Conservation (phyloP, 768 basidiomycete species). For the Pleurotus tuoliensis region DNA sequence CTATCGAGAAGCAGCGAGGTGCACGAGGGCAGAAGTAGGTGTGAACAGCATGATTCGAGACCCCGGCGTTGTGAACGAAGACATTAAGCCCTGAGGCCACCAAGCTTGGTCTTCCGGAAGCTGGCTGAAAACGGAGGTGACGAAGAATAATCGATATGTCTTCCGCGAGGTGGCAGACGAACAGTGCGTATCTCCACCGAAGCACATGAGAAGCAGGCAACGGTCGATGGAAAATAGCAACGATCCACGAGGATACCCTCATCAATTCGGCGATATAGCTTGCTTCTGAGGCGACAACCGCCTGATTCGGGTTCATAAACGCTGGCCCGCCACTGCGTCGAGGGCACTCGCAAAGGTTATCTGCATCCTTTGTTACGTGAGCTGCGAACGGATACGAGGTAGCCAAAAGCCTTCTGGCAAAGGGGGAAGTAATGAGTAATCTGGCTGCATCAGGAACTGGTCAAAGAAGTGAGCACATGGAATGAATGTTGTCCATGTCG, state of each 20-base stretch:
- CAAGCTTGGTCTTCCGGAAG: not conserved
- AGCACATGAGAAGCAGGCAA: conserved; percentile 1
- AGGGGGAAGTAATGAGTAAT: no score
- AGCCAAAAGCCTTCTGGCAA: no score
- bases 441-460: no score
- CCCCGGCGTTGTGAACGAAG: not conserved
- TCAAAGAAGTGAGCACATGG: conserved; percentile 4
- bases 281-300: not conserved
- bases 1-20: not conserved
- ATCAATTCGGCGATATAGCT: not conserved
- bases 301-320: not conserved
- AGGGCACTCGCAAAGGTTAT: no score
- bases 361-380: no score
- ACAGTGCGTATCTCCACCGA: not conserved
- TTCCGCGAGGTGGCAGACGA: not conserved
- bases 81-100: not conserved
- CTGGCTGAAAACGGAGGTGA: not conserved
- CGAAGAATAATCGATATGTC: not conserved
- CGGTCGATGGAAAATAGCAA: not conserved
- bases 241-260: not conserved
- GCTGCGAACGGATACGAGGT: no score
- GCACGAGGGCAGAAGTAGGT: not conserved
- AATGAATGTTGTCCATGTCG: not conserved
- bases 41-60: not conserved
- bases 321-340: no score